Base-by-base conservation (phyloP, 202 grass and related monocot genomes). In the Brachypodium distachyon region DNA sequence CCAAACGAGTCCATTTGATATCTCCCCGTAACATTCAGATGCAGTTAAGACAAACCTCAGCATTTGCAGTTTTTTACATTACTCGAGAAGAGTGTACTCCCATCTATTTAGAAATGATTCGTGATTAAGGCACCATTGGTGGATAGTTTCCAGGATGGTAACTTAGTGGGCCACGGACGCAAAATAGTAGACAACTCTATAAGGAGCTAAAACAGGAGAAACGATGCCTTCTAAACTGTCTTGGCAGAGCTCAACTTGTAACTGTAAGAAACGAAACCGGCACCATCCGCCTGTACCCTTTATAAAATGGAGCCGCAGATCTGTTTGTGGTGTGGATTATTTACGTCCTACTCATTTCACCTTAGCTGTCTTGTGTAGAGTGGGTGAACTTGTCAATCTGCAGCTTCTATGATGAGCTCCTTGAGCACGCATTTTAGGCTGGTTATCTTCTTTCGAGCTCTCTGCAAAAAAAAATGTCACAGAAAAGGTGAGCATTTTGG, bases 361-460 rank as follows among this genome's bases (percentile, higher is more conserved):
- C 56, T 60, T 60, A 60, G 55, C 28, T 60, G 33, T 60, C 58
- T 61, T 34, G 14, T 34, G 58, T 61, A n/a, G 6, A 19, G 32
- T 31, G 34, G 29, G 17, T 6, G 63, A 67, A 42, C 63, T 44
- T 44, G 63, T 67, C 63, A 67, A 4, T 67, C 63, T 67, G 63
- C 63, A 17, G 38, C 28, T 67, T 28, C 39, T 13, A 2, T 44
- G 63, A 67, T 67, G 23, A 67, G 23, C 63, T 67, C 63, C 63
- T 44, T 67, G 39, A 67, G 63, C 18, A 67, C 40, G 18, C 70
- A 84, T 69, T 94, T 95, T 55, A 98, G 74, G 39, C 80, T 40
- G 7, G 67, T 87, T 87, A 98, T 92, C 77, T 70, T 95, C 83
- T 87, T 92, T 47, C 80, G 61, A 3, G 91, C 85, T 85, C 89